Conservation (phyloP, 495 filamentous ascomycete species). For the Pseudotulostoma volvatum region DNA sequence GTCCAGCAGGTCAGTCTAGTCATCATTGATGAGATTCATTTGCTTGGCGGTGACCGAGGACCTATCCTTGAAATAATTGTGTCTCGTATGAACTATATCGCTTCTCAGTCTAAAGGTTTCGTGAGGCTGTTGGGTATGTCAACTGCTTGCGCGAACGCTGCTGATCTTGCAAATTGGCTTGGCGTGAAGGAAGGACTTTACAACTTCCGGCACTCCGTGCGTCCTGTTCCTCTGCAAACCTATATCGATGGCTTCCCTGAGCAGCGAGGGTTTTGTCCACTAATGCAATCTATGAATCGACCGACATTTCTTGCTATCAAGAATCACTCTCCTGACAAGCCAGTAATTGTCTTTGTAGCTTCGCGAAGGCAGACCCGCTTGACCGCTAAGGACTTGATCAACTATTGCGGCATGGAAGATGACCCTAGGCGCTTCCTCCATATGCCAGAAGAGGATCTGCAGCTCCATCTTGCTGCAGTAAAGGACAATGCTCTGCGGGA, state of each 20-base stretch:
- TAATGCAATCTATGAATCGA: conserved; percentile 99
- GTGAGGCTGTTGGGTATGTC: conserved; percentile 95
- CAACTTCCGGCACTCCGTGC: conserved; percentile 97
- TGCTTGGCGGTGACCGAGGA: conserved; percentile 86
- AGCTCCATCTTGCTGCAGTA: conserved; percentile 63
- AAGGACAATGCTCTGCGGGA: conserved; percentile 88
- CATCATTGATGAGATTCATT: conserved; percentile 97
- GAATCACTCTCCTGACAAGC: conserved; percentile 85
- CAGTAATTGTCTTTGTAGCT: conserved; percentile 95
- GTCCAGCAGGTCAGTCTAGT: conserved; percentile 90
- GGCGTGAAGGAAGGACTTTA: conserved; percentile 93
- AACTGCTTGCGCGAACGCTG: conserved; percentile 91
- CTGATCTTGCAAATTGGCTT: conserved; percentile 88
- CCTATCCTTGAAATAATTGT: conserved; percentile 99
- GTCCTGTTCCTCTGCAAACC: conserved; percentile 85
- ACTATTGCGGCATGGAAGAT: conserved; percentile 96
- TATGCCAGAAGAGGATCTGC: conserved; percentile 89
- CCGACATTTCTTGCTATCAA: conserved; percentile 95
- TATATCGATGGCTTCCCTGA: conserved; percentile 97
- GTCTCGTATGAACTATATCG: conserved; percentile 98
- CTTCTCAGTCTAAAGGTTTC: conserved; percentile 67
- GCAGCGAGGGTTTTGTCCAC: conserved; percentile 82
- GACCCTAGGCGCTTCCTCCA: conserved; percentile 82
- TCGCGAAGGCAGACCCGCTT: conserved; percentile 88
- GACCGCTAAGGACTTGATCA: conserved; percentile 90